Evolutionary conservation across 2,329 filamentous ascomycete species (phyloP), one percentile per base, ranked within the genome.

Genomic region (Trichoderma oligosporum): DNA sequence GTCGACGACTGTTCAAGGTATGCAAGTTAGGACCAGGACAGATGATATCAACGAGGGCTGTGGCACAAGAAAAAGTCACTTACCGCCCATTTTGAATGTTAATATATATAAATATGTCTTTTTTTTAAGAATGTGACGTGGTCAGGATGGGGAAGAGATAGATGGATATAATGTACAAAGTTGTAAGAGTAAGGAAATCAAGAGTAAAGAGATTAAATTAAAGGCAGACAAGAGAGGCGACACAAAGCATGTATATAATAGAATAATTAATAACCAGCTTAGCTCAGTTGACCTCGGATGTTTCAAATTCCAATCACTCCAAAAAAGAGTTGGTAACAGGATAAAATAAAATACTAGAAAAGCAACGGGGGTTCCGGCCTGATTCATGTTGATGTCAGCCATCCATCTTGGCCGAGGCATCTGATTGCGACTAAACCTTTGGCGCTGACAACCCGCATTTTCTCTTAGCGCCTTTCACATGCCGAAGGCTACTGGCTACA

Each of bases 1-100:
- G 62, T 84, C 81, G 67, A 81, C 70, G 65, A 81, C 82, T 84
- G 65, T 20, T 7, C 29, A n/a, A 25, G 33, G 7, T n/a, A 2
- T 9, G 8, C 2, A 25, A 31, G 57, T 65, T 57, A 65, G 63
- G 9, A 48, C 11, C 18, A 18, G 12, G 7, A n/a, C 7, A 29
- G 22, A 7, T 16, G 20, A 22, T n/a, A 36, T 8, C 24, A 9
- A 42, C 4, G 16, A 9, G 12, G 12, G 22, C 27, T 22, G 42
- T 51, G 22, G n/a, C 7, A 27, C 9, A 35, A 46, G n/a, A 36
- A 49, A n/a, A n/a, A n/a, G n/a, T 18, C 14, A 70, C 71, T 62
- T 65, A 73, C 71, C 71, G 64, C 71, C 72, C 71, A 74, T 74
- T 60, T 62, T 72, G 64, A 62, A 53, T 48, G 22, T 52, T 27